phyloP scores from a whole-genome alignment of 2,329 filamentous ascomycete genomes.

The Ophiostoma australiae region DNA sequence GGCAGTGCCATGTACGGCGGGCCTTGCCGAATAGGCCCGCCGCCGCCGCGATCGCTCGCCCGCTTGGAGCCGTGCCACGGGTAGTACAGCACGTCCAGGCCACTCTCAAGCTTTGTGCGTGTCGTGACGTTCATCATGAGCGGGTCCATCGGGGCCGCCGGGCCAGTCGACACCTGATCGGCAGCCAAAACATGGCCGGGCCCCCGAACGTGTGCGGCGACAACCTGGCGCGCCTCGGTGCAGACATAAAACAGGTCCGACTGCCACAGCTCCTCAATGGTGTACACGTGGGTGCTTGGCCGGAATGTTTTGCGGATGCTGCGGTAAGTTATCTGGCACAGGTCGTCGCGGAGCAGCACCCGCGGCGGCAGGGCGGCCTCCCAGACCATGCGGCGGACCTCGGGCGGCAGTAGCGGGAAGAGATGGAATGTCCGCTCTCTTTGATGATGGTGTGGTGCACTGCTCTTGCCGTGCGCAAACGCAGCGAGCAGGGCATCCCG shows the following conservation, averaged over 20 bases:
- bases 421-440: conserved; percentile 13
- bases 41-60: background rate
- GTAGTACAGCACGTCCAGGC: conserved; percentile 24
- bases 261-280: conserved; percentile 25
- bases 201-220: conserved; percentile 1
- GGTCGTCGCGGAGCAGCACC: conserved; percentile 25
- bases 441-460: background rate
- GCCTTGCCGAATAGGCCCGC: background rate
- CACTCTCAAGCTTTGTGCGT: conserved; percentile 1
- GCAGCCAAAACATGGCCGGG: too few relatives aligned
- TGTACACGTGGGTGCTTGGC: conserved; percentile 15
- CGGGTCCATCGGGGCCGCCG: background rate
- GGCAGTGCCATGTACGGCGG: background rate
- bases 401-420: conserved; percentile 24
- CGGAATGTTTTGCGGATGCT: background rate
- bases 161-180: background rate
- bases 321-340: conserved; percentile 14
- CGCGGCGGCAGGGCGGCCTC: conserved; percentile 24
- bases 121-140: conserved; percentile 13
- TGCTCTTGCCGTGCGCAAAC: conserved; percentile 4
- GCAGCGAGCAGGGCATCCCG: conserved; percentile 24
- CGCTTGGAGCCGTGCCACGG: conserved; percentile 23
- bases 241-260: conserved; percentile 27
- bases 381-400: conserved; percentile 28
- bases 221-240: conserved; percentile 22